phyloP scores from a whole-genome alignment of 225 moss, liverwort and hornwort species.

The Pseudisothecium myosuroides region DNA sequence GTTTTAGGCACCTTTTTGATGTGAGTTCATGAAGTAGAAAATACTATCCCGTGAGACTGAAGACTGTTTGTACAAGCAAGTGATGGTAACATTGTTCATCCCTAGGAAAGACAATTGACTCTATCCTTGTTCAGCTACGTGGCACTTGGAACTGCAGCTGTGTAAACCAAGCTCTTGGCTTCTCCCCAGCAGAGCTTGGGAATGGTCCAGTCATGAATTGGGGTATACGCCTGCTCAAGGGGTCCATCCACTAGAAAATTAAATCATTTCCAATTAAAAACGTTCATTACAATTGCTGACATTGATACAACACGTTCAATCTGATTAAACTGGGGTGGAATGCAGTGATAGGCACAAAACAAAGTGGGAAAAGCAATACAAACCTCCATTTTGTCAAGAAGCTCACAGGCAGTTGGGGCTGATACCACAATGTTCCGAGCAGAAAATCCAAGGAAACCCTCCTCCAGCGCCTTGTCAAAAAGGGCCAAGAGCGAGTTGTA shows the following conservation, averaged over 20 bases:
- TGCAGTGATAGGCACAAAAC: neutral
- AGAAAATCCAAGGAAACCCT: constrained; percentile 56
- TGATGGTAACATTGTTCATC: neutral
- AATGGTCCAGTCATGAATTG: constrained; percentile 9
- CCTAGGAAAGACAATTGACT: neutral
- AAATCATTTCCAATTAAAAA: neutral
- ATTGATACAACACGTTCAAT: neutral
- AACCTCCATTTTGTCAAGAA: constrained; percentile 92
- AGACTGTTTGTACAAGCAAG: neutral
- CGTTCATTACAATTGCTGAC: neutral
- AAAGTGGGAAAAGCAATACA: neutral
- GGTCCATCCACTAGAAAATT: neutral
- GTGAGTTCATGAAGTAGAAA: neutral
- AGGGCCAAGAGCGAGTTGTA: constrained; percentile 66
- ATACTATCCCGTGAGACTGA: neutral
- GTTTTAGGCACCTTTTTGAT: neutral
- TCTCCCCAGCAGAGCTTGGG: constrained; percentile 40
- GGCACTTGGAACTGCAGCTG: neutral
- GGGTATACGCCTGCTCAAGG: constrained; percentile 8
- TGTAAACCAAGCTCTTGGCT: neutral
- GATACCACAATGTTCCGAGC: constrained; percentile 69
- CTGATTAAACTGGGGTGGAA: neutral
- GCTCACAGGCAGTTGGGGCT: constrained; percentile 79
- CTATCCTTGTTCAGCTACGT: neutral
- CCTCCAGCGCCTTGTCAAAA: constrained; percentile 81